These are phyloP conservation scores for Penicillium sp. DNA, from an alignment of 2,329 filamentous ascomycete genomes.

Conservation along the genomic window DNA sequence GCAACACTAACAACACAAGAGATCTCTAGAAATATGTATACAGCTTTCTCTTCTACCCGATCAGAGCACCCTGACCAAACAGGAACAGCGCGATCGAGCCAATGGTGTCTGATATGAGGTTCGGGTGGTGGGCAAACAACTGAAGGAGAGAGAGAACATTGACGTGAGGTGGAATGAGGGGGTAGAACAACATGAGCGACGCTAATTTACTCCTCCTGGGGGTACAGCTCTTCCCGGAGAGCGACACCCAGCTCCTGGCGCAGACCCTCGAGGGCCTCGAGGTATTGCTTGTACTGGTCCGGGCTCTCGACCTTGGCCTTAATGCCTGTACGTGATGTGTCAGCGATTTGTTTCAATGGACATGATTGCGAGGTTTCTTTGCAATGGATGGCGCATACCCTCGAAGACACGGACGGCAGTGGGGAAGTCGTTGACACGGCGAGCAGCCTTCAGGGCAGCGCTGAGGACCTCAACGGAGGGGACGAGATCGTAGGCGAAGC, in stretches of 20 bases:
- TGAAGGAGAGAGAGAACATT: slow-evolving; percentile 24
- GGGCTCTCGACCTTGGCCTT: slow-evolving; percentile 99
- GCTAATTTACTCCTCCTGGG: slow-evolving; percentile 52
- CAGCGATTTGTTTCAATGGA: slow-evolving; percentile 2
- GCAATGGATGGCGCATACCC: slow-evolving; percentile 61
- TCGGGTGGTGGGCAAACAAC: slow-evolving; percentile 16
- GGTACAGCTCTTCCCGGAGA: slow-evolving; percentile 92
- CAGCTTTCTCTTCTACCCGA: slow-evolving; percentile 39
- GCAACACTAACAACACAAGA: slow-evolving; percentile 32
- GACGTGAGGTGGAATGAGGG: slow-evolving; percentile 20
- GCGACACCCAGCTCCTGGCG: slow-evolving; percentile 90
- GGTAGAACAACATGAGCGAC: slow-evolving; percentile 20
- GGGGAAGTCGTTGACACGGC: slow-evolving; percentile 97
- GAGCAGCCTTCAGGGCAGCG: slow-evolving; percentile 88
- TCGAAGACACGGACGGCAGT: slow-evolving; percentile 98
- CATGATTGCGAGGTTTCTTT: neutral
- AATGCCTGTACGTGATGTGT: slow-evolving; percentile 65
- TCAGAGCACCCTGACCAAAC: slow-evolving; percentile 22
- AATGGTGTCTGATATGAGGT: slow-evolving; percentile 15
- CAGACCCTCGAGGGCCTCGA: slow-evolving; percentile 87
- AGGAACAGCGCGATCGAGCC: slow-evolving; percentile 13
- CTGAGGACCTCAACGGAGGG: slow-evolving; percentile 88
- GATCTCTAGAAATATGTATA: slow-evolving; percentile 44
- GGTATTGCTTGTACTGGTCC: slow-evolving; percentile 93
- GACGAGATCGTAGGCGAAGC: slow-evolving; percentile 99